phyloP scores from a whole-genome alignment of 495 filamentous ascomycete genomes.

The Neurospora discreta region DNA sequence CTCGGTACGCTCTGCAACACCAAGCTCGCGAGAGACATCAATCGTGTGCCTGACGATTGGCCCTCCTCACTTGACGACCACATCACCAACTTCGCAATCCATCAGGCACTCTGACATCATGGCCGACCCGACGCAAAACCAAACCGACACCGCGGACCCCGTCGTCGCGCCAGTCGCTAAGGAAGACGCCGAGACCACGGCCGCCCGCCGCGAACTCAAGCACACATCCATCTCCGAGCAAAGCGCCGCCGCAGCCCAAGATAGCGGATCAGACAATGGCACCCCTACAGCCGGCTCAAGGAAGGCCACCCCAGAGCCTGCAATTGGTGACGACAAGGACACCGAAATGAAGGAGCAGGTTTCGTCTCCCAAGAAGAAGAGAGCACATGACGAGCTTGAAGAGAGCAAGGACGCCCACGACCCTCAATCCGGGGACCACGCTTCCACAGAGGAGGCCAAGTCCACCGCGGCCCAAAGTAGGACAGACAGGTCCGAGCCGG shows the following conservation, averaged over 20 bases:
- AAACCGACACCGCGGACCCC: slow-evolving; percentile 20
- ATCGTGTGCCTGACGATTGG: no score
- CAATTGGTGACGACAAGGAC: slow-evolving; percentile 17
- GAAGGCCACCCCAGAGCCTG: slow-evolving; percentile 21
- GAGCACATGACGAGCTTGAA: slow-evolving; percentile 42
- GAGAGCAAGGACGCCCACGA: slow-evolving; percentile 21
- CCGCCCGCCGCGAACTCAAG: slow-evolving; percentile 43
- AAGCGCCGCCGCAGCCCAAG: slow-evolving; percentile 13
- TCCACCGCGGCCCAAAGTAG: slow-evolving; percentile 20
- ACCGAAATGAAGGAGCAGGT: slow-evolving; percentile 33
- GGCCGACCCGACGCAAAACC: slow-evolving; percentile 23
- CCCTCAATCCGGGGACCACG: slow-evolving; percentile 20
- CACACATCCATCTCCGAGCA: slow-evolving; percentile 38
- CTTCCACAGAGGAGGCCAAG: slow-evolving; percentile 24
- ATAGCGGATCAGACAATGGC: slow-evolving; percentile 2
- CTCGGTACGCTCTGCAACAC: not conserved
- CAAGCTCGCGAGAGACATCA: not conserved
- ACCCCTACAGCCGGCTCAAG: not conserved
- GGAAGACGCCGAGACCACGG: slow-evolving; percentile 45
- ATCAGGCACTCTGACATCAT: slow-evolving; percentile 18
- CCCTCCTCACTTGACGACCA: not conserved
- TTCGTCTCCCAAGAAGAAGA: slow-evolving; percentile 47
- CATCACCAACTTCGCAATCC: not conserved
- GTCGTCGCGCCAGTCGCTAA: slow-evolving; percentile 14
- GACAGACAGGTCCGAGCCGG: slow-evolving; percentile 37